phyloP scores from a whole-genome alignment of 2,329 filamentous ascomycete genomes.

The Ascochyta lentis region DNA sequence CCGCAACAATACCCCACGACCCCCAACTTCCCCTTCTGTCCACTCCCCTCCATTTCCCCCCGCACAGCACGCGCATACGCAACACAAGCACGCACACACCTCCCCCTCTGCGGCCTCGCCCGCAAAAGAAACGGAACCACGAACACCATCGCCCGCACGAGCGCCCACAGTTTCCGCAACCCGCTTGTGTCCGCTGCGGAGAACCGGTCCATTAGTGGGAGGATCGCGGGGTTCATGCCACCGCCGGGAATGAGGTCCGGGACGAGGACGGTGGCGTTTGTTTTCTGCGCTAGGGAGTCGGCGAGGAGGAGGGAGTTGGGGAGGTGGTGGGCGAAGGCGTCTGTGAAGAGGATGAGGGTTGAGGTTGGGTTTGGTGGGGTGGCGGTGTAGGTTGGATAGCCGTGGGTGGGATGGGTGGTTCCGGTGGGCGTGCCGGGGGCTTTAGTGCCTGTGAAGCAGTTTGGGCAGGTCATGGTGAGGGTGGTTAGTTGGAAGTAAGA shows the following conservation, averaged over 20 bases:
- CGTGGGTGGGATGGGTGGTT: neutral
- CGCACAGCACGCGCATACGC: slow-evolving; percentile 18
- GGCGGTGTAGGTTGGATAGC: no score
- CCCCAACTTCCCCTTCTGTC: slow-evolving; percentile 20
- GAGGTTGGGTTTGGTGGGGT: neutral
- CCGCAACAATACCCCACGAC: slow-evolving; percentile 35
- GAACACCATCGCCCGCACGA: slow-evolving; percentile 3
- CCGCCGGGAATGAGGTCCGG: slow-evolving; percentile 36
- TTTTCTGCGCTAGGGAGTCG: slow-evolving; percentile 27
- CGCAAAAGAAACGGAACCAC: slow-evolving; percentile 21
- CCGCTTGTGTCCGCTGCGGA: slow-evolving; percentile 3
- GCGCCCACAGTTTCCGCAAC: neutral
- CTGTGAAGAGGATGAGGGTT: slow-evolving; percentile 33
- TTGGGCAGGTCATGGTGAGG: slow-evolving; percentile 31
- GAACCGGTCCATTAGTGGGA: slow-evolving; percentile 19
- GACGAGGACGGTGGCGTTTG: slow-evolving; percentile 25
- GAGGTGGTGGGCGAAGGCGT: slow-evolving; percentile 34
- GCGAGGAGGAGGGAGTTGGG: slow-evolving; percentile 36
- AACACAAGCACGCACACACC: neutral
- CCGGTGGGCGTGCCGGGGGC: slow-evolving; percentile 26
- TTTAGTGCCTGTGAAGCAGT: slow-evolving; percentile 31
- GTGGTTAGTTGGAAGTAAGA: no score
- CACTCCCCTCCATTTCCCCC: neutral
- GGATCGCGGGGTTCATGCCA: slow-evolving; percentile 10
- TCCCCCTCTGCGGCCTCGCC: slow-evolving; percentile 8